These are phyloP conservation scores for Phialocephala sp. DNA, from an alignment of 2,329 filamentous ascomycete species.

Conservation along the genomic window DNA sequence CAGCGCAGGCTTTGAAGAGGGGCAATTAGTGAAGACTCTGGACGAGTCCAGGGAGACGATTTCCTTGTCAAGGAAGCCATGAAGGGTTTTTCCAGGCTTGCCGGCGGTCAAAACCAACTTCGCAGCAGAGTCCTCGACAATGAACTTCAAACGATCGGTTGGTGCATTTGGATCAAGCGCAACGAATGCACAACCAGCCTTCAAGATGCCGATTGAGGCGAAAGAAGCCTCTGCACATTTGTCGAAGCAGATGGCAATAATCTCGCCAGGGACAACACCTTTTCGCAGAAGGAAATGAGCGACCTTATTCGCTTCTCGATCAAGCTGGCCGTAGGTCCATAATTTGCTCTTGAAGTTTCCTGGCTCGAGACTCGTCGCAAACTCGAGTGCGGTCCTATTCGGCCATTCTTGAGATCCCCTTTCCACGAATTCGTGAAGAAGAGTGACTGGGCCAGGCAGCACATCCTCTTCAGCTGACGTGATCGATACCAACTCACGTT, in stretches of 20 bases:
- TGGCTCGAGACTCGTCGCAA: slow-evolving; percentile 63
- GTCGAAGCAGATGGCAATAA: slow-evolving; percentile 46
- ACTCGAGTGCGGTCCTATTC: slow-evolving; percentile 73
- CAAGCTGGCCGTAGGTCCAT: slow-evolving; percentile 79
- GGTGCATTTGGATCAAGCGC: slow-evolving; percentile 48
- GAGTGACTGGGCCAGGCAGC: slow-evolving; percentile 59
- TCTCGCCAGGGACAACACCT: slow-evolving; percentile 58
- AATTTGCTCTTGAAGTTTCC: slow-evolving; percentile 51
- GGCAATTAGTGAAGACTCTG: slow-evolving; percentile 20
- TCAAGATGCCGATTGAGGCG: slow-evolving; percentile 45
- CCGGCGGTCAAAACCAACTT: slow-evolving; percentile 65
- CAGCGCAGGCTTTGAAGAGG: slow-evolving; percentile 36
- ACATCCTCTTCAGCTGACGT: slow-evolving; percentile 62
- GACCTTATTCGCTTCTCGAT: slow-evolving; percentile 73
- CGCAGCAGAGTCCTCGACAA: slow-evolving; percentile 67
- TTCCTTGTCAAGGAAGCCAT: slow-evolving; percentile 27
- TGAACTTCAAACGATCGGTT: slow-evolving; percentile 41
- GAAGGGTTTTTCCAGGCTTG: slow-evolving; percentile 48
- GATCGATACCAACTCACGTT: slow-evolving; percentile 64
- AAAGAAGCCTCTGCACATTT: slow-evolving; percentile 47
- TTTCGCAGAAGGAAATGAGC: slow-evolving; percentile 65
- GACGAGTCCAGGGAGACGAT: slow-evolving; percentile 40
- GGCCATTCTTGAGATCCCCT: slow-evolving; percentile 60
- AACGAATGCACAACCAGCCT: slow-evolving; percentile 46
- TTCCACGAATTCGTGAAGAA: slow-evolving; percentile 84